Evolutionary conservation across 2,329 filamentous ascomycete species (phyloP), one percentile per base, ranked within the genome.

Genomic region (Phyllosticta citriasiana): DNA sequence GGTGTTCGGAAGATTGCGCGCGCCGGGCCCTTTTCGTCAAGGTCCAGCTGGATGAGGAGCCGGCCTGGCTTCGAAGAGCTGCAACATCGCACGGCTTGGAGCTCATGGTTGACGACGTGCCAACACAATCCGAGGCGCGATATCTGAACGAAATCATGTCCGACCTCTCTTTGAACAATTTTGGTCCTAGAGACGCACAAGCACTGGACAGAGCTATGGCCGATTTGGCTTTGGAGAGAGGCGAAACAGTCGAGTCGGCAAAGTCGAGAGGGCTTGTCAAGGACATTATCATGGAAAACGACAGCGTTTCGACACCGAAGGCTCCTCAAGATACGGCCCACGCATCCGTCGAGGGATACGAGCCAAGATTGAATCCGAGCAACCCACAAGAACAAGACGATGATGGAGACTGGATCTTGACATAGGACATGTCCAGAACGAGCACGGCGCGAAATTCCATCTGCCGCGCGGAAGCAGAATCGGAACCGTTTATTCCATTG

Each of bases 31-130:
- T 96, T 66, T 96, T 91, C 73, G 81, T 97, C 67, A 89, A 91
- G 69, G 88, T 95, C 25, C 94, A 99, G 78, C 82, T 97, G 50
- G 87, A 83, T 65, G 88, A 94, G 70, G 87, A 88, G 64, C 90
- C 91, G 0, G 89, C 89, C 0, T 96, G 92, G 91, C 85, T 94
- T 73, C 81, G 92, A 58, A 82, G 82, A 4, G 84, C 82, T 27
- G 73, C 72, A 6, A 67, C 70, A 52, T 69, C 68, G 12, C 70
- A 71, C 33, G 69, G 71, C 30, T 72, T 78, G 9, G 71, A 74
- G 58, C 68, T 78, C 22, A 55, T 62, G 60, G 27, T 52, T 35
- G 60, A 57, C n/a, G 58, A 60, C 35, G n/a, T 60, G 26, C 40
- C 40, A 47, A n/a, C 40, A n/a, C 16, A 14, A 47, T 47, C 40